These are phyloP conservation scores for Kandelia obovata DNA, from an alignment of 345 rosid species.

Conservation along the genomic window DNA sequence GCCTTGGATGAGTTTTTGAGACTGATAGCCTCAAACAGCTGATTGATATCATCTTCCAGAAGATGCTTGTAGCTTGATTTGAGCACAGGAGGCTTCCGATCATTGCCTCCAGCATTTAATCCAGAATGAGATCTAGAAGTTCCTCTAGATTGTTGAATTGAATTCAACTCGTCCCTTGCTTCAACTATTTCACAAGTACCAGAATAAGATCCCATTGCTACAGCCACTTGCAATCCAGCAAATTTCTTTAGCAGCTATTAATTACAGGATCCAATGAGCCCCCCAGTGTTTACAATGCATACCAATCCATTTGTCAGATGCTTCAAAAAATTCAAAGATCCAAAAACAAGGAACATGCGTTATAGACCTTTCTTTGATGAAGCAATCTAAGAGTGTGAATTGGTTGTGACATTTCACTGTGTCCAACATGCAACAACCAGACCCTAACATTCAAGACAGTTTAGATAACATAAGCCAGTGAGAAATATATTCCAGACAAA, in stretches of 20 bases:
- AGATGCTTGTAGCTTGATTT: conserved; percentile 57
- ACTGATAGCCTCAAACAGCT: conserved; percentile 75
- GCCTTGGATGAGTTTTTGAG: conserved; percentile 56
- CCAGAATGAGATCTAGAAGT: conserved; percentile 39
- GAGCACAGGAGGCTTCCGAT: conserved; percentile 43
- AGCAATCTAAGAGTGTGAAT: conserved; percentile 11
- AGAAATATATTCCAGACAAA: too few relatives aligned
- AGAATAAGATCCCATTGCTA: conserved; percentile 58
- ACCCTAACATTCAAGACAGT: conserved; percentile 10
- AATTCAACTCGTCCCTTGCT: conserved; percentile 49
- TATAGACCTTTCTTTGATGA: background rate
- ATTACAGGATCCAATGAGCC: background rate
- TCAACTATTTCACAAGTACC: conserved; percentile 77
- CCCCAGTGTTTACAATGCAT: conserved; percentile 1
- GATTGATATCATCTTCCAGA: conserved; percentile 74
- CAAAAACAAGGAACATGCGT: background rate
- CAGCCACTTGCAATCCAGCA: conserved; percentile 1
- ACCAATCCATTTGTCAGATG: conserved; percentile 12
- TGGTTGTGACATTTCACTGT: conserved; percentile 2
- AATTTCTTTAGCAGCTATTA: conserved; percentile 2
- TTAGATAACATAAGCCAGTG: background rate
- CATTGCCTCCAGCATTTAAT: conserved; percentile 32
- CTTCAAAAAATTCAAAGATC: conserved; percentile 11
- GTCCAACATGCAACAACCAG: conserved; percentile 9
- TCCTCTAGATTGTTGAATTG: conserved; percentile 41